A percentile compares a stretch with the other conserved stretches of the same genome.
Conservation (phyloP, 2,329 filamentous ascomycete genomes). For the Exophiala phaeomuriformis region DNA sequence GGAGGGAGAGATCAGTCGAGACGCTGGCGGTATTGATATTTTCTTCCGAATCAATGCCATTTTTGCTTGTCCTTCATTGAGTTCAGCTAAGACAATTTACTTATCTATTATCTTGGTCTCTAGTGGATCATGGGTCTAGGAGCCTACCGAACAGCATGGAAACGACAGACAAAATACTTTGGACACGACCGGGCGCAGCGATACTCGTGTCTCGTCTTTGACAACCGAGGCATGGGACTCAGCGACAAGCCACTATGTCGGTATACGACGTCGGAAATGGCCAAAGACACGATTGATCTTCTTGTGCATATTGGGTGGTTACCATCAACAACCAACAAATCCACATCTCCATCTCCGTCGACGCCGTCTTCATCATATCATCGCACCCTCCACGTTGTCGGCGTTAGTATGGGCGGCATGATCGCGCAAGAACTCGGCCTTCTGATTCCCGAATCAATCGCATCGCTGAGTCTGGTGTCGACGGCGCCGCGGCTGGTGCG, state of each 20-base stretch:
- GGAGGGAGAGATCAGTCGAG: too few relatives aligned
- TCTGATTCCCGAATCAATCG: slow-evolving; percentile 27
- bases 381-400: slow-evolving; percentile 60
- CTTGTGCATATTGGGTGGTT: slow-evolving; percentile 63
- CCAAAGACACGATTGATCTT: slow-evolving; percentile 66
- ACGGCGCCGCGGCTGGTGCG: slow-evolving; percentile 57
- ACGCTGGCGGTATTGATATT: too few relatives aligned
- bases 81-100: too few relatives aligned
- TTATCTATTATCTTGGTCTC: not conserved
- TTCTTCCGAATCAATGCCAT: too few relatives aligned
- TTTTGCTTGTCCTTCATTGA: too few relatives aligned
- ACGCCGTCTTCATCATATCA: not conserved
- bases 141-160: slow-evolving; percentile 62
- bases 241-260: slow-evolving; percentile 69
- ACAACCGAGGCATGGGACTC: slow-evolving; percentile 78
- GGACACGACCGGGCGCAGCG: slow-evolving; percentile 58
- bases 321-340: slow-evolving; percentile 21
- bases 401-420: slow-evolving; percentile 85
- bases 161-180: slow-evolving; percentile 75
- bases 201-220: slow-evolving; percentile 69
- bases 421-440: slow-evolving; percentile 70
- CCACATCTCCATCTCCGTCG: slow-evolving; percentile 13
- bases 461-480: slow-evolving; percentile 52
- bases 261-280: slow-evolving; percentile 82
- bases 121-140: slow-evolving; percentile 78